phyloP scores from a whole-genome alignment of 2,329 filamentous ascomycete genomes.

The Pyricularia pennisetigena region DNA sequence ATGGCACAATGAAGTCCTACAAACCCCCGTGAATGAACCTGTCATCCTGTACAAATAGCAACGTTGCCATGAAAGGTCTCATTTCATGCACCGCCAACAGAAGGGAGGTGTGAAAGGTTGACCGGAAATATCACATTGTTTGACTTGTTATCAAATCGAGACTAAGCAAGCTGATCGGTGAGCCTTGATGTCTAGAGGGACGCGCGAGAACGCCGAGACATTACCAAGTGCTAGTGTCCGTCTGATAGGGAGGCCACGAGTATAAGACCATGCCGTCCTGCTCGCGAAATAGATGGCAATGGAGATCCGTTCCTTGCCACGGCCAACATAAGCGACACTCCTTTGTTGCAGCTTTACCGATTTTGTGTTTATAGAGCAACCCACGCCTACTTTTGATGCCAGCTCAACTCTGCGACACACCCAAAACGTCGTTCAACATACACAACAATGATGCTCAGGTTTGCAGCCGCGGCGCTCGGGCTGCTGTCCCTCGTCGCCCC shows the following conservation, averaged over 20 bases:
- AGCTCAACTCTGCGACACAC: background rate
- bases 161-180: background rate
- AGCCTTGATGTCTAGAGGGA: background rate
- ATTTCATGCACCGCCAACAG: background rate
- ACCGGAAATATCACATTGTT: background rate
- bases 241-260: background rate
- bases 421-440: too few relatives aligned
- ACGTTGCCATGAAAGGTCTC: background rate
- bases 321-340: background rate
- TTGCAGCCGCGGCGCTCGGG: background rate
- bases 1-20: too few relatives aligned
- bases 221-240: background rate
- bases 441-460: background rate
- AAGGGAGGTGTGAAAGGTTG: background rate
- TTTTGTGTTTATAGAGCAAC: background rate
- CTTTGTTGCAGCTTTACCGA: background rate
- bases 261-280: background rate
- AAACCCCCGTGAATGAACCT: too few relatives aligned
- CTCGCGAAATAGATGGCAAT: background rate
- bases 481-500: background rate
- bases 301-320: background rate
- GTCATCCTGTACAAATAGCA: background rate
- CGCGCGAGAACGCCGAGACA: background rate
- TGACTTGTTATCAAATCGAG: background rate
- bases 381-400: background rate